Evolutionary conservation across 441 rosid genomes (phyloP).

Genomic region (Brassica hybrid): DNA sequence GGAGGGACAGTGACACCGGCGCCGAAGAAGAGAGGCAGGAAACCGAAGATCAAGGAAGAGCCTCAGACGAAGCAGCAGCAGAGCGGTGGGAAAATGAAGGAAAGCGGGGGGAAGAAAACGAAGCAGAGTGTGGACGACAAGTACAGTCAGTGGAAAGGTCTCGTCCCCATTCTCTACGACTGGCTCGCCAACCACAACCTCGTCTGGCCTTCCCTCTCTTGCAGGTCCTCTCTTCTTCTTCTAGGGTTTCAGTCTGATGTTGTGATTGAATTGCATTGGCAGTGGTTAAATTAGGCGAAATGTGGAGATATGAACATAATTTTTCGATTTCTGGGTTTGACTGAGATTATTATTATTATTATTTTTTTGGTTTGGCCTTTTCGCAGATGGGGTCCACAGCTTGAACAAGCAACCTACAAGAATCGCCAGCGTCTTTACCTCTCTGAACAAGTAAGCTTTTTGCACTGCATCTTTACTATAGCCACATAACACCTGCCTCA

Average conservation of each 20-base stretch:
- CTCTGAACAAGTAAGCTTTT: constrained; percentile 79
- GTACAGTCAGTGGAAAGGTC: constrained; percentile 94
- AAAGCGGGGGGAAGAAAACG: constrained; percentile 36
- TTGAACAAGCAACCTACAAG: constrained; percentile 94
- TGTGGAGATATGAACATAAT: background rate
- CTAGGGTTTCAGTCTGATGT: constrained; percentile 33
- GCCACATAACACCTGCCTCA: background rate
- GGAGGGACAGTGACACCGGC: constrained; percentile 37
- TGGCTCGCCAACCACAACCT: constrained; percentile 98
- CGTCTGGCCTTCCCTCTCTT: constrained; percentile 99
- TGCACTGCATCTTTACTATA: background rate
- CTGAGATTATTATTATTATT: background rate
- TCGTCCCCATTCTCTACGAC: constrained; percentile 96
- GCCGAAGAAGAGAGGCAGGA: constrained; percentile 87
- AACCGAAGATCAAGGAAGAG: constrained; percentile 83
- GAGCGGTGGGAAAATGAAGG: constrained; percentile 42
- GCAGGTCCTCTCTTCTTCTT: constrained; percentile 58
- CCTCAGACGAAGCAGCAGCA: constrained; percentile 46
- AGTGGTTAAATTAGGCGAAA: background rate
- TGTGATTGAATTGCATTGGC: background rate
- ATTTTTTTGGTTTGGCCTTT: background rate
- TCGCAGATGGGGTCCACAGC: constrained; percentile 96
- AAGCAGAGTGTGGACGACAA: constrained; percentile 75
- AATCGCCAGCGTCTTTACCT: constrained; percentile 98
- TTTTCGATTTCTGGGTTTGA: constrained; percentile 16